These are phyloP conservation scores for Aquilaria yunnanensis DNA, from an alignment of 345 rosid genomes.

Conservation along the genomic window DNA sequence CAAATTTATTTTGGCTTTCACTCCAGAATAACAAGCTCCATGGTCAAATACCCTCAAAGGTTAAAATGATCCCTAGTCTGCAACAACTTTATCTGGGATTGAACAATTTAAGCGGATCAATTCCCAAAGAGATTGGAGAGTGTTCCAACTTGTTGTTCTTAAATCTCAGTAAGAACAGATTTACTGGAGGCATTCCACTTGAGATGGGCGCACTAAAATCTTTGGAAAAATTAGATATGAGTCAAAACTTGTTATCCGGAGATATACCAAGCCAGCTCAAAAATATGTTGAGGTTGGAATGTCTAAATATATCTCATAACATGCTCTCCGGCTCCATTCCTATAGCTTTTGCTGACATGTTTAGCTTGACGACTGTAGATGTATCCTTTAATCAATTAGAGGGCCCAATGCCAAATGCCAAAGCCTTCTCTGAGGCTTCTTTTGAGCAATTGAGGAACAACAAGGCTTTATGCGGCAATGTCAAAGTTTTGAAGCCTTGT, in stretches of 20 bases:
- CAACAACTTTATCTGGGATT: background rate
- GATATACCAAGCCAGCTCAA: slow-evolving; percentile 10
- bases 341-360: slow-evolving; percentile 6
- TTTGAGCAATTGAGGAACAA: background rate
- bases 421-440: background rate
- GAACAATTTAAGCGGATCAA: too few relatives aligned
- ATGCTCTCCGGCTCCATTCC: slow-evolving; percentile 20
- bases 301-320: slow-evolving; percentile 18
- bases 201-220: slow-evolving; percentile 6
- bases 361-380: slow-evolving; percentile 11
- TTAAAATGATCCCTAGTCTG: too few relatives aligned
- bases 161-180: slow-evolving; percentile 15
- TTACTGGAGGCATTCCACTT: slow-evolving; percentile 2
- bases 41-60: too few relatives aligned
- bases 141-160: background rate
- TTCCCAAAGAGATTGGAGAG: too few relatives aligned
- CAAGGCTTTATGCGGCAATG: background rate
- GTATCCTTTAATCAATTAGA: slow-evolving; percentile 19
- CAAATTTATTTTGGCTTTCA: too few relatives aligned
- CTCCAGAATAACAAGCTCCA: too few relatives aligned
- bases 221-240: slow-evolving; percentile 24
- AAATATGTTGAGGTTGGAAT: background rate
- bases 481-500: background rate
- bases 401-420: slow-evolving; percentile 16
- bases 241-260: slow-evolving; percentile 17